Percentiles rank a stretch among this genome's conserved stretches.
phyloP scores from a whole-genome alignment of 306 rosid species.

The Vigna hirtella region DNA sequence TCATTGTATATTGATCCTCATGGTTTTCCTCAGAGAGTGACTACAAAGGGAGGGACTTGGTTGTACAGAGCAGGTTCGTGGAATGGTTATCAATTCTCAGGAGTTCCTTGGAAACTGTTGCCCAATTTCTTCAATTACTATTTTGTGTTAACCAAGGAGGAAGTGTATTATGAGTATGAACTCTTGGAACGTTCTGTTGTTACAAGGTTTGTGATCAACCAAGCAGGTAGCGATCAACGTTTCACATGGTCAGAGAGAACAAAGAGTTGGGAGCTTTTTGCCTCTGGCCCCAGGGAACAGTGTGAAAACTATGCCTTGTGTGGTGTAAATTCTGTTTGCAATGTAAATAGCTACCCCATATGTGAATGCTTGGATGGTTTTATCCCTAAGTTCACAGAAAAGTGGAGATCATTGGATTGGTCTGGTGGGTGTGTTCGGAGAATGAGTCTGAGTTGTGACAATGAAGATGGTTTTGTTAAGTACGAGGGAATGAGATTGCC shows the following conservation, averaged over 20 bases:
- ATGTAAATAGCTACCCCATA: neutral
- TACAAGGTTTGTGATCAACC: neutral
- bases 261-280: constrained; percentile 22
- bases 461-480: constrained; percentile 38
- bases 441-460: constrained; percentile 20
- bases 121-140: constrained; percentile 13
- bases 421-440: constrained; percentile 39
- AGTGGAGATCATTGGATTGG: constrained; percentile 34
- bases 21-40: constrained; percentile 28
- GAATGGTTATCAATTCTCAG: constrained; percentile 25
- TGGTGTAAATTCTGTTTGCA: constrained; percentile 42
- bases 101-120: constrained; percentile 24
- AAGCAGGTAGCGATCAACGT: constrained; percentile 18
- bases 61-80: constrained; percentile 18
- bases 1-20: constrained; percentile 20
- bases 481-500: constrained; percentile 43
- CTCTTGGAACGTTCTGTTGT: constrained; percentile 21
- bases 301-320: constrained; percentile 52
- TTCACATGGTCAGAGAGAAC: constrained; percentile 24
- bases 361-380: constrained; percentile 46
- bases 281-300: constrained; percentile 26
- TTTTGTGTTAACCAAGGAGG: constrained; percentile 13
- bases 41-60: constrained; percentile 18
- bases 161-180: constrained; percentile 35
- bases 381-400: neutral